Conservation (phyloP, 495 filamentous ascomycete genomes). For the Penicillium arizonense region DNA sequence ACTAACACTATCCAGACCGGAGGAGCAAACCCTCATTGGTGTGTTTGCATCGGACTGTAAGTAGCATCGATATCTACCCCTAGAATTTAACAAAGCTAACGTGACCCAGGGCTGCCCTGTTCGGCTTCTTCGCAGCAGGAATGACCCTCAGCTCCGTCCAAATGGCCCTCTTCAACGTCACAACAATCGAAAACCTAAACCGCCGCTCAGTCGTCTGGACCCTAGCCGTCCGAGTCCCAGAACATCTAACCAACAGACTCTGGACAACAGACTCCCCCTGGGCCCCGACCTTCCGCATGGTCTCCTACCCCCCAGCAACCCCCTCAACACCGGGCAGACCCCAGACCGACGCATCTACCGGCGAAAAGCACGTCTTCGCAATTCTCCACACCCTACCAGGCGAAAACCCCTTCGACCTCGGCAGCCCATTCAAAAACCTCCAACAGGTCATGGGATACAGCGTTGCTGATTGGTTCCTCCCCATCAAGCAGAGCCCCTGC, state of each 20-base stretch:
- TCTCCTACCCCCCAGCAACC: slow-evolving; percentile 41
- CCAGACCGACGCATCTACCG: slow-evolving; percentile 11
- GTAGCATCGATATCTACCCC: slow-evolving; percentile 8
- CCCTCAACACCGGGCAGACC: slow-evolving; percentile 11
- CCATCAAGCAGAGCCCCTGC: slow-evolving; percentile 65
- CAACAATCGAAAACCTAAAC: slow-evolving; percentile 77
- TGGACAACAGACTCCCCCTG: slow-evolving; percentile 31
- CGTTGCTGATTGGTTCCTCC: slow-evolving; percentile 72
- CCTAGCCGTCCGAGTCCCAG: slow-evolving; percentile 72
- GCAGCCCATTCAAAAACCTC: slow-evolving; percentile 60
- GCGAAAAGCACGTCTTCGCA: slow-evolving; percentile 63
- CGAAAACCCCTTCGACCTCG: slow-evolving; percentile 79
- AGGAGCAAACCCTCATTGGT: slow-evolving; percentile 49
- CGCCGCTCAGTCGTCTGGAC: slow-evolving; percentile 61
- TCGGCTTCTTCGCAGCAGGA: slow-evolving; percentile 69
- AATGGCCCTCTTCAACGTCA: slow-evolving; percentile 67
- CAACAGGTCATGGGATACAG: slow-evolving; percentile 70
- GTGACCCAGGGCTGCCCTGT: slow-evolving; percentile 56
- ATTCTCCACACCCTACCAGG: slow-evolving; percentile 70
- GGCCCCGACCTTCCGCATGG: slow-evolving; percentile 46
- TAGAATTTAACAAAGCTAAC: slow-evolving; percentile 5
- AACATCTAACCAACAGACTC: slow-evolving; percentile 40
- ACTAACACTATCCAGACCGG: slow-evolving; percentile 27
- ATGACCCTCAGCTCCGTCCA: slow-evolving; percentile 72
- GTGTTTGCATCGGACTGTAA: slow-evolving; percentile 56